A percentile compares a stretch with the other conserved stretches of the same genome.
These are phyloP conservation scores for Penicillium frequentans DNA, from an alignment of 2,329 filamentous ascomycete species.

Conservation along the genomic window DNA sequence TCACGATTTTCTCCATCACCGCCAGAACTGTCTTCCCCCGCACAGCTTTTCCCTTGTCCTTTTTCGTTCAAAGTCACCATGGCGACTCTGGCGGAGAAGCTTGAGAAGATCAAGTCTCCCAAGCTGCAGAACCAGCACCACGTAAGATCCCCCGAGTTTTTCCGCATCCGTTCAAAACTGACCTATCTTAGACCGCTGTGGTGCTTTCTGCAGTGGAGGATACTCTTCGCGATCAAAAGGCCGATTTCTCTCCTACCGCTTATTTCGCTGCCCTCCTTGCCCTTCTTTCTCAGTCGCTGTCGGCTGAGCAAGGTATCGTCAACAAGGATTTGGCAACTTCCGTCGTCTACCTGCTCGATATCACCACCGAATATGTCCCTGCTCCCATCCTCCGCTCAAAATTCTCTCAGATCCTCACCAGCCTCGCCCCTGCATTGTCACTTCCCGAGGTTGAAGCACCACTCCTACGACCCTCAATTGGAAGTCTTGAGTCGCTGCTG, in stretches of 20 bases:
- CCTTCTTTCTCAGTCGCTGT: conserved; percentile 75
- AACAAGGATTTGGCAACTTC: conserved; percentile 83
- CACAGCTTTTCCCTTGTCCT: conserved; percentile 21
- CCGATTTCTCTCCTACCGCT: conserved; percentile 77
- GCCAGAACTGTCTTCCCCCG: conserved; percentile 22
- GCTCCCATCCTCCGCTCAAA: conserved; percentile 87
- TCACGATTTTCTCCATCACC: conserved; percentile 27
- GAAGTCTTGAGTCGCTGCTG: conserved; percentile 88
- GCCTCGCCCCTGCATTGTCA: conserved; percentile 80
- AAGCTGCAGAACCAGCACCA: conserved; percentile 95
- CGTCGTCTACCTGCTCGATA: conserved; percentile 92
- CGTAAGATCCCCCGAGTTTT: conserved; percentile 51
- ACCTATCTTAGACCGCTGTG: conserved; percentile 53
- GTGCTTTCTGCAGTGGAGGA: conserved; percentile 91
- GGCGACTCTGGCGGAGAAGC: conserved; percentile 77
- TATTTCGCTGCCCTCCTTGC: conserved; percentile 96
- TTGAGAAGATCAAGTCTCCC: conserved; percentile 95
- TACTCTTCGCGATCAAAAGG: conserved; percentile 84
- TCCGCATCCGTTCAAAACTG: not conserved
- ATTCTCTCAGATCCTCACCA: conserved; percentile 88
- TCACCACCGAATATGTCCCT: conserved; percentile 82
- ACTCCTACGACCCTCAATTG: conserved; percentile 82
- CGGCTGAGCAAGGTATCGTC: conserved; percentile 60
- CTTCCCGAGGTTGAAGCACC: conserved; percentile 82
- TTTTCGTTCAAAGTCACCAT: conserved; percentile 39